These are phyloP conservation scores for Annulohypoxylon stygium DNA, from an alignment of 495 filamentous ascomycete species.

Conservation along the genomic window DNA sequence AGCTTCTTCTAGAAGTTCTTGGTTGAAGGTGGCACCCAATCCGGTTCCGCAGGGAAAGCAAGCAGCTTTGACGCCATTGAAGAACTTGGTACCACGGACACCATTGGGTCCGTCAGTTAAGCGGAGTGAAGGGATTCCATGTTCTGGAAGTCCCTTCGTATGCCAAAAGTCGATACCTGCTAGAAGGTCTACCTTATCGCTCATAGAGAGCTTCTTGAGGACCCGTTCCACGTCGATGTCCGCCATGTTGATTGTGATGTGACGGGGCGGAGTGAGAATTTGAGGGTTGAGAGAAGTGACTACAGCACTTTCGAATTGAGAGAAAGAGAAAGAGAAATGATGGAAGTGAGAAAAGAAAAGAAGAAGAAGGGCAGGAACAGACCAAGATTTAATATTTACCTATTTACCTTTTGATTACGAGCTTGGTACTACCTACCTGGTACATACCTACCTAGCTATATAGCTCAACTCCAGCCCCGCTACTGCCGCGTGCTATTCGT, in stretches of 20 bases:
- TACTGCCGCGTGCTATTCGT: constrained; percentile 21
- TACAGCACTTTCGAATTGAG: background rate
- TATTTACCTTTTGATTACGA: constrained; percentile 8
- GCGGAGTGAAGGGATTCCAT: constrained; percentile 72
- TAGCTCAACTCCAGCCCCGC: constrained; percentile 33
- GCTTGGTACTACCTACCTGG: constrained; percentile 12
- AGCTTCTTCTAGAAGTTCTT: constrained; percentile 68
- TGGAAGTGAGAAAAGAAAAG: background rate
- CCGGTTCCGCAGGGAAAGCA: constrained; percentile 78
- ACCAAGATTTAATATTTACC: background rate
- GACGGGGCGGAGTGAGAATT: background rate
- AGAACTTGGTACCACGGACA: constrained; percentile 78
- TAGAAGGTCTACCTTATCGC: constrained; percentile 73
- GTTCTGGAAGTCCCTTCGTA: constrained; percentile 67
- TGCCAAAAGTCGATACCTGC: constrained; percentile 77
- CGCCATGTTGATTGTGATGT: constrained; percentile 57
- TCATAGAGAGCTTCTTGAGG: constrained; percentile 70
- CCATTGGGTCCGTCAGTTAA: constrained; percentile 83
- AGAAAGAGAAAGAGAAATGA: background rate
- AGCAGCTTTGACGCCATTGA: constrained; percentile 75
- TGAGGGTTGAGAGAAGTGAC: background rate
- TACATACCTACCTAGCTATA: background rate
- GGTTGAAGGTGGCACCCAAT: constrained; percentile 79
- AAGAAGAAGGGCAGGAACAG: background rate
- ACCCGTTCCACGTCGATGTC: constrained; percentile 72